Percentiles rank a stretch among this genome's conserved stretches.
phyloP scores from a whole-genome alignment of 495 filamentous ascomycete species.

The Ramalina intermedia region DNA sequence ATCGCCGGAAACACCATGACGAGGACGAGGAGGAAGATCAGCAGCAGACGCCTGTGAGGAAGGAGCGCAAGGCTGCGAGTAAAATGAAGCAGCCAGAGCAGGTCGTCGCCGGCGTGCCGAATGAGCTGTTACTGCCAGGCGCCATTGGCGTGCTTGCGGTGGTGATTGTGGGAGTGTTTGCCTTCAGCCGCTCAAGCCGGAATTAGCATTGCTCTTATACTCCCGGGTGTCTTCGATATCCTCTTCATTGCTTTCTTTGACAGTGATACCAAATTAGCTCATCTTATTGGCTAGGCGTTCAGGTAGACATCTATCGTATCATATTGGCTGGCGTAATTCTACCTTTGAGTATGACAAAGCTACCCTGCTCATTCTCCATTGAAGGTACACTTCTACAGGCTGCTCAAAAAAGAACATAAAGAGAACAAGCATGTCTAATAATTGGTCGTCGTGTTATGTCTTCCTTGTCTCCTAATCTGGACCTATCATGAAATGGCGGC shows the following conservation, averaged over 20 bases:
- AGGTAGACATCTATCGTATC: too few species aligned
- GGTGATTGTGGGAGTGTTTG: slow-evolving; percentile 85
- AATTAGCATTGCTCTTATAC: slow-evolving; percentile 24
- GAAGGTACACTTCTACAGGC: not conserved
- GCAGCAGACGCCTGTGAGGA: slow-evolving; percentile 32
- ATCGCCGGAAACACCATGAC: slow-evolving; percentile 39
- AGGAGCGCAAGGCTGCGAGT: slow-evolving; percentile 19
- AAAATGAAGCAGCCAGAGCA: slow-evolving; percentile 46
- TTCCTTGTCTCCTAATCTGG: not conserved
- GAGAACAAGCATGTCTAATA: too few species aligned
- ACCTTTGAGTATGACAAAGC: too few species aligned
- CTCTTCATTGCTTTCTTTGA: too few species aligned
- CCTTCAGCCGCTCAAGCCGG: slow-evolving; percentile 62
- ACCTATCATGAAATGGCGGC: too few species aligned
- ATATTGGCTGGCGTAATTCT: too few species aligned
- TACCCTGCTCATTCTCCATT: too few species aligned
- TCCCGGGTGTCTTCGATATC: not conserved
- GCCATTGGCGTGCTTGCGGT: slow-evolving; percentile 90
- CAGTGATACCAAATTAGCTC: too few species aligned
- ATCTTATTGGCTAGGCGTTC: too few species aligned
- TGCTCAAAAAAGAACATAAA: too few species aligned
- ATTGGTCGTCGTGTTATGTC: not conserved
- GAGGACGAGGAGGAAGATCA: slow-evolving; percentile 51
- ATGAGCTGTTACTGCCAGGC: slow-evolving; percentile 84
- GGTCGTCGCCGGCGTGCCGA: slow-evolving; percentile 80